These are phyloP conservation scores for Astragalus membranaceus DNA, from an alignment of 306 rosid genomes.

Conservation along the genomic window DNA sequence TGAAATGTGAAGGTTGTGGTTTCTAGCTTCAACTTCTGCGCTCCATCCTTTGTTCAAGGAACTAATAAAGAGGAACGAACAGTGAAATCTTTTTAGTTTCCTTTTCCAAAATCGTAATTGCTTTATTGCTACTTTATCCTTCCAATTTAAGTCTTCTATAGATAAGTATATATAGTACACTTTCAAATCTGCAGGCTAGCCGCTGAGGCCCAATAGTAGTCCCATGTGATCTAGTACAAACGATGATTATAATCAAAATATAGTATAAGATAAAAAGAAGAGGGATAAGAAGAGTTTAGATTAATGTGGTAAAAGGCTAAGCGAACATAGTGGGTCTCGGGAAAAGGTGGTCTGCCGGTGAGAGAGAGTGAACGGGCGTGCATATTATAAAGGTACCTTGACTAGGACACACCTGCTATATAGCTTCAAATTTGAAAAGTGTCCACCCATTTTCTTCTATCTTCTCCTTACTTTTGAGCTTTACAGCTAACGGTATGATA, in stretches of 20 bases:
- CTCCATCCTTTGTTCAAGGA: conserved; percentile 39
- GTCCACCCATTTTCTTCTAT: not conserved
- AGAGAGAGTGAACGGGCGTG: not conserved
- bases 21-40: conserved; percentile 26
- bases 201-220: not conserved
- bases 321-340: not conserved
- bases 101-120: conserved; percentile 1
- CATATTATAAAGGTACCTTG: not conserved
- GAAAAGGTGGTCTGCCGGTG: not conserved
- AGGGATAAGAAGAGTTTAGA: not conserved
- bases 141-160: not conserved
- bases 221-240: not conserved
- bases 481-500: not conserved
- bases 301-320: not conserved
- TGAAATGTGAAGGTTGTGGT: conserved; percentile 44
- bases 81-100: conserved; percentile 14
- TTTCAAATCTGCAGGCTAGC: not conserved
- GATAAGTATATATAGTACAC: not conserved
- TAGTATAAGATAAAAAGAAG: not conserved
- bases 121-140: not conserved
- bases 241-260: not conserved
- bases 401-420: not conserved
- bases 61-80: conserved; percentile 38
- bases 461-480: not conserved
- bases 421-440: not conserved